A percentile compares a stretch with the other conserved stretches of the same genome.
Evolutionary conservation across 345 rosid species (phyloP).

Genomic region (Kandelia obovata): DNA sequence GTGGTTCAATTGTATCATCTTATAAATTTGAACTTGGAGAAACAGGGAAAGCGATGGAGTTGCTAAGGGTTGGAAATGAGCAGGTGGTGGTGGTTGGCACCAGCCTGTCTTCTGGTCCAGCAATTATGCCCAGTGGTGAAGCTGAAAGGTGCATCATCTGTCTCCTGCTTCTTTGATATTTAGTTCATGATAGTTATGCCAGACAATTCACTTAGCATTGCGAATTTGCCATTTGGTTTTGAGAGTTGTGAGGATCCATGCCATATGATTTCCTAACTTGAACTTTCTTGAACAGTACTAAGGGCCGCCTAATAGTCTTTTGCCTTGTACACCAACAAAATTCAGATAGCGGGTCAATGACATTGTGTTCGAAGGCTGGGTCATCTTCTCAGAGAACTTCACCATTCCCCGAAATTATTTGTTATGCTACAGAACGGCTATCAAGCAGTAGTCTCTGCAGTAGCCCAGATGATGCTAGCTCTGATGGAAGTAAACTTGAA

Average conservation of each 20-base stretch:
- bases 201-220: neutral
- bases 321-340: slow-evolving; percentile 64
- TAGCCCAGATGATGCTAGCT: slow-evolving; percentile 77
- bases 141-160: slow-evolving; percentile 73
- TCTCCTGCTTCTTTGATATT: slow-evolving; percentile 3
- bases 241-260: too few relatives aligned
- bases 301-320: slow-evolving; percentile 81
- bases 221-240: neutral
- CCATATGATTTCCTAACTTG: slow-evolving; percentile 10
- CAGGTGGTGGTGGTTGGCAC: slow-evolving; percentile 88
- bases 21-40: slow-evolving; percentile 77
- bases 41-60: slow-evolving; percentile 90
- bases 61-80: slow-evolving; percentile 77
- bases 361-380: slow-evolving; percentile 61
- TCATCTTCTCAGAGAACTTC: slow-evolving; percentile 76
- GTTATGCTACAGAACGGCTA: slow-evolving; percentile 63
- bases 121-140: slow-evolving; percentile 95
- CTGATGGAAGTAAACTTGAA: slow-evolving; percentile 75
- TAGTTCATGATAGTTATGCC: neutral
- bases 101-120: slow-evolving; percentile 83
- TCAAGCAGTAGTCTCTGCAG: slow-evolving; percentile 82
- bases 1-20: slow-evolving; percentile 68
- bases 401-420: slow-evolving; percentile 73
- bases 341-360: slow-evolving; percentile 72
- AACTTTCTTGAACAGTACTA: slow-evolving; percentile 56